A percentile compares a stretch with the other conserved stretches of the same genome.
phyloP scores from a whole-genome alignment of 495 filamentous ascomycete genomes.

The Lasiosphaeria ovina region DNA sequence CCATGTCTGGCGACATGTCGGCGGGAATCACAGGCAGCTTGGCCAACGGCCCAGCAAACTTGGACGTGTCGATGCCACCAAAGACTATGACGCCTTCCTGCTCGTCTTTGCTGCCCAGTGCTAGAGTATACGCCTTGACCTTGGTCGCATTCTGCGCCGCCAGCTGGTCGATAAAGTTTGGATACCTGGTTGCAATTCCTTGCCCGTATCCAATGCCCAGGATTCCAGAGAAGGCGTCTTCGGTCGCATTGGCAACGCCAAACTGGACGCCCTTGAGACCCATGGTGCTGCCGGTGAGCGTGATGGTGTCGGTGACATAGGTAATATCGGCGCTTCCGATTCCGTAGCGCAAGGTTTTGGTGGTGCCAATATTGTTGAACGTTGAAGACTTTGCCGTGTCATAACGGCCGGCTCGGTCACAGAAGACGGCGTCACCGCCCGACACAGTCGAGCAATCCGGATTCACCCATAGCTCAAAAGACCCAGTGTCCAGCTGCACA shows the following conservation, averaged over 20 bases:
- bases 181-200: constrained; percentile 40
- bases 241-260: constrained; percentile 39
- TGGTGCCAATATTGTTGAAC: constrained; percentile 26
- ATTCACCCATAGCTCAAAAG: constrained; percentile 53
- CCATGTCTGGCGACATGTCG: constrained; percentile 38
- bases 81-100: constrained; percentile 80
- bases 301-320: constrained; percentile 45
- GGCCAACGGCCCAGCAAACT: constrained; percentile 70
- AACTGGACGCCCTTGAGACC: constrained; percentile 42
- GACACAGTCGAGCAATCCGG: constrained; percentile 43
- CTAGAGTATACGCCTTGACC: constrained; percentile 49
- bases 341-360: constrained; percentile 42
- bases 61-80: constrained; percentile 83
- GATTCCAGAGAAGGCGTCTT: constrained; percentile 47
- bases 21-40: constrained; percentile 64
- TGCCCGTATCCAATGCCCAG: constrained; percentile 47
- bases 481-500: constrained; percentile 51
- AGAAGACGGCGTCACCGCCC: constrained; percentile 40
- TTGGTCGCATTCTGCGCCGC: constrained; percentile 37
- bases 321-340: constrained; percentile 45
- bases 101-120: constrained; percentile 46
- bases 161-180: constrained; percentile 47
- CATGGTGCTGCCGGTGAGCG: constrained; percentile 37
- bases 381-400: constrained; percentile 39
- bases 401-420: constrained; percentile 41